Evolutionary conservation across 805 yeast genomes (phyloP).

Genomic region (Wickerhamiella cacticola): DNA sequence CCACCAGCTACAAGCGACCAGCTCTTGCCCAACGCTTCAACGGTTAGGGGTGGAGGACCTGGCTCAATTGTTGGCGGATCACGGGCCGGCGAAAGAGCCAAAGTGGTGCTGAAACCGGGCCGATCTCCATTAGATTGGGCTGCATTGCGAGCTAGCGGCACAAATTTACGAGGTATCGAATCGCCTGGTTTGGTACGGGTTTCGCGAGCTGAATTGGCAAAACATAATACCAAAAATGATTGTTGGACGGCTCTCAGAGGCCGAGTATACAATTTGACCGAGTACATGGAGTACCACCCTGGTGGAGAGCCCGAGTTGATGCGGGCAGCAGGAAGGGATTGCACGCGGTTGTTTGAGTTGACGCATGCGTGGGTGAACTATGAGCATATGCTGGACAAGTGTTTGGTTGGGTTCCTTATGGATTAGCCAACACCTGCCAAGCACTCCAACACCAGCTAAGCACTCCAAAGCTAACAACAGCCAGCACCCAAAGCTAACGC

Average conservation of each 20-base stretch:
- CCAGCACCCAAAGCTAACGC: no score
- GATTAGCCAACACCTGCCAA: no score
- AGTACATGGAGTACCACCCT: slow-evolving; percentile 78
- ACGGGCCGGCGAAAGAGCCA: slow-evolving; percentile 29
- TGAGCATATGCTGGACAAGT: slow-evolving; percentile 66
- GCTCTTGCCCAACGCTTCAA: not conserved
- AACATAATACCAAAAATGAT: slow-evolving; percentile 51
- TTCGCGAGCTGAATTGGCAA: slow-evolving; percentile 43
- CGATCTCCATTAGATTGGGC: slow-evolving; percentile 89
- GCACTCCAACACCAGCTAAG: no score
- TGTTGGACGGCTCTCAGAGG: slow-evolving; percentile 79
- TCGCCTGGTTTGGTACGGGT: slow-evolving; percentile 24
- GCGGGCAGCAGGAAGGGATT: slow-evolving; percentile 75
- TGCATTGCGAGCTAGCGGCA: slow-evolving; percentile 36
- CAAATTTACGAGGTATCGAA: slow-evolving; percentile 32
- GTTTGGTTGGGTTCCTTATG: slow-evolving; percentile 52
- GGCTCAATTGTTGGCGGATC: not conserved
- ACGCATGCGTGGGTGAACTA: slow-evolving; percentile 68
- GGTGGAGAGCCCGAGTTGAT: slow-evolving; percentile 76
- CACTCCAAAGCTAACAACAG: no score
- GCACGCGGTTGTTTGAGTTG: slow-evolving; percentile 60
- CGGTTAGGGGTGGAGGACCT: slow-evolving; percentile 6
- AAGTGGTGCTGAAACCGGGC: slow-evolving; percentile 62
- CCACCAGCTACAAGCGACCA: not conserved
- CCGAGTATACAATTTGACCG: slow-evolving; percentile 75